Conservation (phyloP, 2,329 filamentous ascomycete genomes). For the Penicillium fuscoglaucum region DNA sequence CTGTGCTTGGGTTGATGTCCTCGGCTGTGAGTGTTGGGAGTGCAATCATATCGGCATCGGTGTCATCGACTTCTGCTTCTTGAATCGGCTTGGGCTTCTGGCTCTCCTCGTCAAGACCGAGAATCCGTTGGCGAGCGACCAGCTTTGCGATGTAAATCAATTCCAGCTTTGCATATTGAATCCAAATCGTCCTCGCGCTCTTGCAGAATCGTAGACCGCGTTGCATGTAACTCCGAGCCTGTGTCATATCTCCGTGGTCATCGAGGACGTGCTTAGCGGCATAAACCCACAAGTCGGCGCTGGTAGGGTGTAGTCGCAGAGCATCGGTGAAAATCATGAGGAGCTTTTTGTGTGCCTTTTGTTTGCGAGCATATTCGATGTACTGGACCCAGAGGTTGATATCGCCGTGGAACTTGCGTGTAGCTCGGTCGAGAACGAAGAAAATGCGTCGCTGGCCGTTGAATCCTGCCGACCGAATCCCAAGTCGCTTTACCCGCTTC, state of each 20-base stretch:
- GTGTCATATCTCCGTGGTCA: conserved; percentile 79
- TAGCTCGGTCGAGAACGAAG: conserved; percentile 83
- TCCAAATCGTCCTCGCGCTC: conserved; percentile 70
- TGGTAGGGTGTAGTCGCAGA: conserved; percentile 80
- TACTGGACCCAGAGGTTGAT: conserved; percentile 86
- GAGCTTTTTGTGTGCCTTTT: conserved; percentile 63
- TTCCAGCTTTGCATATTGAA: conserved; percentile 88
- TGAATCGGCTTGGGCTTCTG: conserved; percentile 42
- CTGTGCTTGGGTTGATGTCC: conserved; percentile 58
- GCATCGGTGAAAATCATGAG: conserved; percentile 64
- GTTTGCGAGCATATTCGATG: conserved; percentile 73
- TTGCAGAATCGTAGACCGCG: conserved; percentile 88
- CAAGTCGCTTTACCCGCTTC: conserved; percentile 79
- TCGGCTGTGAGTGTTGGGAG: conserved; percentile 62
- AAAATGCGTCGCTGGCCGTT: conserved; percentile 81
- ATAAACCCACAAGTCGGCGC: conserved; percentile 79
- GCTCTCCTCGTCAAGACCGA: conserved; percentile 58
- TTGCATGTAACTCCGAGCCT: conserved; percentile 82
- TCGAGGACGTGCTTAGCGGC: conserved; percentile 79
- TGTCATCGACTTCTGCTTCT: conserved; percentile 42
- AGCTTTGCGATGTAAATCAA: conserved; percentile 89
- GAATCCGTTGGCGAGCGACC: conserved; percentile 67
- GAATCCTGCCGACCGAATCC: conserved; percentile 69
- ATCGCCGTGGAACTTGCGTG: conserved; percentile 79
- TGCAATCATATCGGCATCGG: conserved; percentile 58